phyloP scores from a whole-genome alignment of 306 rosid species.

The Astragalus glycyphyllos region DNA sequence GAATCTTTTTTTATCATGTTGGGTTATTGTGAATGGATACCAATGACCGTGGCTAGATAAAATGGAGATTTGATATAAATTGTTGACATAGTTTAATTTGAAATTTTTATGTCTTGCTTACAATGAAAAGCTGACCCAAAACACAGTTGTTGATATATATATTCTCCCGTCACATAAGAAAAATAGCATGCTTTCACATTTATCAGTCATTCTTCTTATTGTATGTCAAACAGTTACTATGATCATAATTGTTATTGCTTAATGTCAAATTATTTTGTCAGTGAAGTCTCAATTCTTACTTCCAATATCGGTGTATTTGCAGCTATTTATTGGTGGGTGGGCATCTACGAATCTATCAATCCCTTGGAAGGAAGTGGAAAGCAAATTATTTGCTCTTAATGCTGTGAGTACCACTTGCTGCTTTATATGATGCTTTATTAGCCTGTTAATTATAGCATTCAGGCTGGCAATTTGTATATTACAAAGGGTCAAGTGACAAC shows the following conservation, averaged over 20 bases:
- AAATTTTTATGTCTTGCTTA: slow-evolving; percentile 16
- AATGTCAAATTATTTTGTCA: slow-evolving; percentile 8
- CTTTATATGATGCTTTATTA: slow-evolving; percentile 38
- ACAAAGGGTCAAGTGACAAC: neutral
- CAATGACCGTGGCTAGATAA: slow-evolving; percentile 11
- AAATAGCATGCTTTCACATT: neutral
- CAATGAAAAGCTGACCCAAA: slow-evolving; percentile 22
- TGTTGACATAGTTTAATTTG: slow-evolving; percentile 18
- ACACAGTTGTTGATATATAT: slow-evolving; percentile 2
- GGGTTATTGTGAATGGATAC: slow-evolving; percentile 27
- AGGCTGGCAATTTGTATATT: slow-evolving; percentile 27
- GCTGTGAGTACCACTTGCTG: slow-evolving; percentile 68
- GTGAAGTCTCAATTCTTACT: slow-evolving; percentile 25
- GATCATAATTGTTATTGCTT: neutral
- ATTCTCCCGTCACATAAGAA: neutral
- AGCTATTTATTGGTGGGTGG: slow-evolving; percentile 87
- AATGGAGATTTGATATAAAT: slow-evolving; percentile 5
- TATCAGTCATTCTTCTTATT: neutral
- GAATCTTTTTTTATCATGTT: slow-evolving; percentile 31
- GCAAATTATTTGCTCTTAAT: slow-evolving; percentile 92
- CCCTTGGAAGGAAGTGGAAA: slow-evolving; percentile 94
- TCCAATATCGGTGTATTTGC: slow-evolving; percentile 45
- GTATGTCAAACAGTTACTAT: neutral
- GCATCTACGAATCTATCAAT: slow-evolving; percentile 70
- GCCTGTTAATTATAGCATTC: slow-evolving; percentile 27